Conservation (phyloP, 2,329 filamentous ascomycete genomes). For the Aspergillus ochraceus region DNA sequence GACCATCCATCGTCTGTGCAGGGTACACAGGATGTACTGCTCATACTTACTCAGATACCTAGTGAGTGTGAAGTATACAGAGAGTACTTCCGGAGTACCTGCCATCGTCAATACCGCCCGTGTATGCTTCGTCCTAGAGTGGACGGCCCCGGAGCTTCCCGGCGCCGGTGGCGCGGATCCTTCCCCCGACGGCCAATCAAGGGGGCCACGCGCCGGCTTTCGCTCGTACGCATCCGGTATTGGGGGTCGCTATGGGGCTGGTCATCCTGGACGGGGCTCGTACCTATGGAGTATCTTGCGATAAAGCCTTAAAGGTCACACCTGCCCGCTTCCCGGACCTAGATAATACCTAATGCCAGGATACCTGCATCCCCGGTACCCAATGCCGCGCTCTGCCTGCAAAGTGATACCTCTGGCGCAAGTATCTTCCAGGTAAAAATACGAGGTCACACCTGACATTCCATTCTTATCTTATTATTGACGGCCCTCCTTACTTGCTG, state of each 20-base stretch:
- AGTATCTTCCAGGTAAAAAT: not conserved
- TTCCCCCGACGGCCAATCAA: slow-evolving; percentile 17
- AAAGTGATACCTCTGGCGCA: not conserved
- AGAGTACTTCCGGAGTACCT: too few relatives aligned
- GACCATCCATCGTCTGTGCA: too few relatives aligned
- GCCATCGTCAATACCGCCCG: too few relatives aligned
- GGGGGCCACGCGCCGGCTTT: slow-evolving; percentile 15
- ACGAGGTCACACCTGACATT: slow-evolving; percentile 6
- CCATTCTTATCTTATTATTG: slow-evolving; percentile 14
- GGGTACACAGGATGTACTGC: too few relatives aligned
- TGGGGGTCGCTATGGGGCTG: too few relatives aligned
- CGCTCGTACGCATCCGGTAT: slow-evolving; percentile 8
- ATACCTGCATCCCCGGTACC: not conserved
- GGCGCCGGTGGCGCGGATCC: not conserved
- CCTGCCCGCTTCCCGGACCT: not conserved
- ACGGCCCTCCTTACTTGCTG: slow-evolving; percentile 13
- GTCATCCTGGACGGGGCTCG: too few relatives aligned
- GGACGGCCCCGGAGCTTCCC: not conserved
- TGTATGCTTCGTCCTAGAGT: too few relatives aligned
- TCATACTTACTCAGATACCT: too few relatives aligned
- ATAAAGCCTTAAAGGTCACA: too few relatives aligned
- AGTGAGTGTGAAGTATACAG: too few relatives aligned
- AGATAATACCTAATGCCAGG: not conserved
- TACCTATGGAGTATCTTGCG: too few relatives aligned
- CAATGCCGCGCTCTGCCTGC: not conserved